Evolutionary conservation across 306 rosid species (phyloP), one percentile per base, ranked within the genome.

Genomic region (Vigna unguiculata): DNA sequence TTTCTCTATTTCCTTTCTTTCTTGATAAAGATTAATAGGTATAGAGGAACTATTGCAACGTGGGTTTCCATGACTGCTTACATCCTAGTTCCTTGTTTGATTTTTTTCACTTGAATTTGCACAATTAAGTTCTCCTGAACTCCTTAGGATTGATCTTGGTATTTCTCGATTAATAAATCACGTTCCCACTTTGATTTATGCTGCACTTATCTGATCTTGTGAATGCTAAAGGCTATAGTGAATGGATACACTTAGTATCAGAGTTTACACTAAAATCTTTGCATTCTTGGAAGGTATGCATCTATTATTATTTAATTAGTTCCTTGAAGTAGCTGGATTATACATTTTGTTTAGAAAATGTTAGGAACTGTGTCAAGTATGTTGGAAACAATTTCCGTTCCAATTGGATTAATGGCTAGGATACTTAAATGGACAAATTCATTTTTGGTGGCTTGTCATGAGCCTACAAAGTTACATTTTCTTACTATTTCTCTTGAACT

Each of bases 211-310:
- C 97, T 28, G 98, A 93, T 82, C 93, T 93, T 53, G 97, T 93
- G 69, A 90, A 78, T 83, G 91, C 87, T 67, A 97, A 93, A 80
- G 90, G 97, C 61, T 91, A 93, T 83, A 88, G 96, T 81, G 97
- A 93, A 79, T 93, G 97, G 98, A 91, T 93, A 28, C 94, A 84
- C 61, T 81, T 88, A 36, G 97, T 93, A 53, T 93, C 97, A 4
- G 98, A 91, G 75, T 93, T 93, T 83, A 93, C 98, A 13, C 84
- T 93, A 66, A 90, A 93, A 87, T 93, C 98, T 71, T 82, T 93
- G 86, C 96, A 93, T 57, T 93, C 98, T 59, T 93, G 98, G 98
- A 88, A 93, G 98, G 98, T 93, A 83, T 66, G 71, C 65, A 57
- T 80, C 65, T 49, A 17, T 55, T 36, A 74, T 72, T 40, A 36